Percentiles rank a stretch among this genome's conserved stretches.
These are phyloP conservation scores for Kodamaea neixiangensis DNA, from an alignment of 805 yeast species.

Conservation along the genomic window DNA sequence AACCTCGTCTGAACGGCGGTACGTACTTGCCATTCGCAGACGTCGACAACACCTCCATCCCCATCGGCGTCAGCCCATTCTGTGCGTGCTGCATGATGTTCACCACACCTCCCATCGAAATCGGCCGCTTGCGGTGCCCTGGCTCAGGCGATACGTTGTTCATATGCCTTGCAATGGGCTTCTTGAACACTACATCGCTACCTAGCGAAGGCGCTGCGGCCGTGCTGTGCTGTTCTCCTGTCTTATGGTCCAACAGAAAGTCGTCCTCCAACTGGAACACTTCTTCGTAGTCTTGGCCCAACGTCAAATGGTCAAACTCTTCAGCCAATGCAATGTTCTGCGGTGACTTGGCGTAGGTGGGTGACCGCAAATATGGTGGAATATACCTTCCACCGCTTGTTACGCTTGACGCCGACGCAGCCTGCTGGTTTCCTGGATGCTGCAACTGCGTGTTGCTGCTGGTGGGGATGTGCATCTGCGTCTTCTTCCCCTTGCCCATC, in stretches of 20 bases:
- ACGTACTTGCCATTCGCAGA: slow-evolving; percentile 54
- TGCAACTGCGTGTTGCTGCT: slow-evolving; percentile 5
- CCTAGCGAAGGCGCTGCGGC: not conserved
- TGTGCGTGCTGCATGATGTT: slow-evolving; percentile 1
- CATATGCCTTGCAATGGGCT: slow-evolving; percentile 16
- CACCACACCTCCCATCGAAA: slow-evolving; percentile 7
- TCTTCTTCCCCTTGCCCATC: slow-evolving; percentile 12
- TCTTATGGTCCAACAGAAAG: slow-evolving; percentile 20
- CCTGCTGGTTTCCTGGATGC: slow-evolving; percentile 2
- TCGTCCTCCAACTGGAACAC: slow-evolving; percentile 48
- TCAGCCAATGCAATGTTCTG: slow-evolving; percentile 35
- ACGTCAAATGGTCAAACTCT: slow-evolving; percentile 35
- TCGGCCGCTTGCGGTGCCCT: slow-evolving; percentile 4
- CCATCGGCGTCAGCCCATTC: not conserved
- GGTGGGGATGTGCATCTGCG: slow-evolving; percentile 4
- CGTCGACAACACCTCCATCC: slow-evolving; percentile 12
- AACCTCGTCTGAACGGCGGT: slow-evolving; percentile 70
- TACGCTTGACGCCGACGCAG: not conserved
- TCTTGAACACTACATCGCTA: slow-evolving; percentile 15
- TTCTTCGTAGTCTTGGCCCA: slow-evolving; percentile 33
- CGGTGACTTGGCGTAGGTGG: slow-evolving; percentile 34
- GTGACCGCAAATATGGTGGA: slow-evolving; percentile 46
- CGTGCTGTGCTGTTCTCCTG: not conserved
- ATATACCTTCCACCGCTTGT: slow-evolving; percentile 28
- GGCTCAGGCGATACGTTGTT: slow-evolving; percentile 9